Evolutionary conservation across 2,329 filamentous ascomycete genomes (phyloP), one percentile per base, ranked within the genome.

Genomic region (Epichloe brachyelytri): DNA sequence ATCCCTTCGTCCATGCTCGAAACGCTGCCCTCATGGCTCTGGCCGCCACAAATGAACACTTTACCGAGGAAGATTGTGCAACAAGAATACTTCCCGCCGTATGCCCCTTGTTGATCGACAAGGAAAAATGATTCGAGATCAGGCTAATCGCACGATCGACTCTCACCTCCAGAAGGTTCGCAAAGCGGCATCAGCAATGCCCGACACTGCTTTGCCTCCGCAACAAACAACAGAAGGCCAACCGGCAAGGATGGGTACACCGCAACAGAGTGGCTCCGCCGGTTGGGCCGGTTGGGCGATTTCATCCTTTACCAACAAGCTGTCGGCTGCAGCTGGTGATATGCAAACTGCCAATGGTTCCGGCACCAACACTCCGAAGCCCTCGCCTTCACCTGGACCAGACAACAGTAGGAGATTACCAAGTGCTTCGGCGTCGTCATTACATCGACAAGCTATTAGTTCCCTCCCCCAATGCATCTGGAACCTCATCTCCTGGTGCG

Each of bases 211-310:
- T 0, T 69, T 95, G 2, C 86, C 88, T 38, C 79, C 87, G 0
- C 75, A 83, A 17, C 72, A 72, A 22, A 68, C 77, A 14, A 69
- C 77, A 3, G 66, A 75, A 12, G 71, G 71, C 4, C 71, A 68
- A 19, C 76, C 78, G 1, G 84, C 87, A 1, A 80, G 88, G 36
- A 93, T 95, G 75, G 83, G 84, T 55, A 93, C 86, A 1, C 83
- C 88, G 1, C 85, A 88, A 54, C 71, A 77, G 2, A 82, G 82
- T 38, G 64, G 58, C n/a, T 54, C 58, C n/a, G 55, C 60, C 5
- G 61, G 65, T 17, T 97, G 93, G 93, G 82, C 93, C 1, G 93
- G 93, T 12, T 98, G 93, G 93, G 93, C 93, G 1, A 96, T 98
- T 50, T 97, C 93, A 0, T 96, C 89, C 1, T 98, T 98, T 64